Evolutionary conservation across 768 basidiomycete genomes (phyloP), one percentile per base, ranked within the genome.

Genomic region (Trametes cinnabarina): DNA sequence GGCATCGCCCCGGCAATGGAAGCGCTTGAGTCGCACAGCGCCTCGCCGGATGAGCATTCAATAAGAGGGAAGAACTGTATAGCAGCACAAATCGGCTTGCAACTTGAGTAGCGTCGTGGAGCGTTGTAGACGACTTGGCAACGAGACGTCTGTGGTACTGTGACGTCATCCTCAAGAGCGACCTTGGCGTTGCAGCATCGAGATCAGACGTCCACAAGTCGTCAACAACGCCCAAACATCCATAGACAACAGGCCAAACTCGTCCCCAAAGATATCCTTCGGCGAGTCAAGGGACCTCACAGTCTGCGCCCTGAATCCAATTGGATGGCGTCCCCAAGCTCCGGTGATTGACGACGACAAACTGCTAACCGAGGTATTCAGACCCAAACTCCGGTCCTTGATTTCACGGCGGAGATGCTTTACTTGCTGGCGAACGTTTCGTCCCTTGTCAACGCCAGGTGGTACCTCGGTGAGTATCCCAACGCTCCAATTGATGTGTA

Each of bases 331-430:
- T 42, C 41, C 9, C 3, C 3, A 22, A 19, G 41, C 23, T 32
- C 30, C 30, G n/a, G n/a, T n/a, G n/a, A n/a, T n/a, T 32, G 1
- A 2, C 30, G 30, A 32, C 12, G 7, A 32, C 12, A 12, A 32
- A 1, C 12, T 32, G 30, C 30, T 32, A 2, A 32, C 30, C 30
- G 12, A 7, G 30, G 30, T 6, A 6, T 12, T 12, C 68, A 82
- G 71, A 83, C 82, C 28, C 72, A 78, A 14, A 84, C 84, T 35
- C 76, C 79, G 20, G 71, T 81, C 9, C 77, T 81, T 47, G 72
- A 76, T 28, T 74, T 82, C 49, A 77, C 80, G 2, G 65, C 73
- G 1, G 79, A 80, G 42, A 69, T 85, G 22, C 72, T 85, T 54
- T 78, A 79, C 62, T 69, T 77, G 43, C 74, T 83, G 69, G 61